Evolutionary conservation across 2,329 filamentous ascomycete genomes (phyloP).

Genomic region (Colletotrichum tanaceti): DNA sequence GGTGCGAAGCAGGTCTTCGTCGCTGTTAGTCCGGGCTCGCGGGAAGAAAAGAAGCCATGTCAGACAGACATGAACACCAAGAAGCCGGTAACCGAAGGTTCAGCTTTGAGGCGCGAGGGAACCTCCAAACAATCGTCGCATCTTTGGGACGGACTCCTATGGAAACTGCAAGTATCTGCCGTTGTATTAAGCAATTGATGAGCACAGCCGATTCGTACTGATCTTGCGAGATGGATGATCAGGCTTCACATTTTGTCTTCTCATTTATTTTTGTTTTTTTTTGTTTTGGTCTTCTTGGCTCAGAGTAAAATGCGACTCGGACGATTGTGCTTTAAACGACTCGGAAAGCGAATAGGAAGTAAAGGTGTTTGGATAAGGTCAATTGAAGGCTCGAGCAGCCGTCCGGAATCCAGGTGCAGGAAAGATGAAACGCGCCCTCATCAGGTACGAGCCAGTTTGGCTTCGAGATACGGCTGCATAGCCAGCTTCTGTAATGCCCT

Average conservation of each 20-base stretch:
- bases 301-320: slow-evolving; percentile 27
- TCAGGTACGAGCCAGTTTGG: slow-evolving; percentile 42
- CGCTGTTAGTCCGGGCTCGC: slow-evolving; percentile 1
- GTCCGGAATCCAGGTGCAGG: slow-evolving; percentile 25
- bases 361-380: slow-evolving; percentile 37
- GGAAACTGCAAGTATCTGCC: slow-evolving; percentile 14
- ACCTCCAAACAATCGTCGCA: slow-evolving; percentile 4
- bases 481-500: slow-evolving; percentile 50
- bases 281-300: slow-evolving; percentile 5
- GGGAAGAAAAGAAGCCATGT: slow-evolving; percentile 9
- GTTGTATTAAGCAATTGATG: slow-evolving; percentile 18
- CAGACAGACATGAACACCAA: slow-evolving; percentile 19
- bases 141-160: not conserved
- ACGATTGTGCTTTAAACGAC: slow-evolving; percentile 20
- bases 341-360: slow-evolving; percentile 18
- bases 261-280: too few relatives aligned
- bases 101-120: slow-evolving; percentile 27
- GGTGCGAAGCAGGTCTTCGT: not conserved
- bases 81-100: slow-evolving; percentile 31
- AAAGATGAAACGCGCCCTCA: slow-evolving; percentile 31
- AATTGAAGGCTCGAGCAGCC: slow-evolving; percentile 40
- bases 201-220: slow-evolving; percentile 26
- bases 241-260: slow-evolving; percentile 2
- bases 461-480: slow-evolving; percentile 46
- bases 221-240: slow-evolving; percentile 30